Evolutionary conservation across 108 stramenopile species (phyloP), one percentile per base, ranked within the genome.

Genomic region (Nitzschia inconspicua): DNA sequence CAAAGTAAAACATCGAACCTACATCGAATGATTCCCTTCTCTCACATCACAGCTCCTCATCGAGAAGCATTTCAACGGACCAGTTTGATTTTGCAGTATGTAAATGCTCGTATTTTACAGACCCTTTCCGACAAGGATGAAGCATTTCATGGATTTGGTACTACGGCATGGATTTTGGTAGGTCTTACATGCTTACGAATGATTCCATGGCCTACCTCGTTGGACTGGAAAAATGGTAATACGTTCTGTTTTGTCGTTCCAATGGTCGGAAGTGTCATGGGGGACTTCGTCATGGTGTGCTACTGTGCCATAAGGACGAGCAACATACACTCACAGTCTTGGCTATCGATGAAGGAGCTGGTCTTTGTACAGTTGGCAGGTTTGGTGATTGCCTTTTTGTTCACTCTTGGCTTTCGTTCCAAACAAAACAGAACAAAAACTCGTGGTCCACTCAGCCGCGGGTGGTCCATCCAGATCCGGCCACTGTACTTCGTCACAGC

Each of bases 41-140:
- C 14, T 14, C 14, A 36, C 18, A 35, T 54, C 0, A 35, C 37
- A 2, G 34, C 53, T 16, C 53, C 53, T 20, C 53, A 54, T 32
- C 53, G 53, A 10, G 53, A n/a, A 20, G 53, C 53, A 2, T 54
- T 54, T 32, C 31, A 54, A 23, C 14, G 53, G 9, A 54, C 53
- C 0, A 54, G 53, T 18, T 36, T 54, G 11, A 54, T 54, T 54
- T 36, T 54, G 53, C 53, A 54, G 34, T 54, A 54, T 32, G 53
- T 35, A 0, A 54, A 54, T 22, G 16, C 53, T 10, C 16, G 53
- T 23, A 54, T 54, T 36, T 1, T 54, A n/a, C 6, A 36, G 0
- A 5, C 8, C 20, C 2, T 28, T 29, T 1, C 16, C 8, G 1
- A 2, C 24, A 0, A 37, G 53, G n/a, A n/a, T n/a, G n/a, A n/a